Evolutionary conservation across 78 protist genomes (phyloP).

Genomic region (Dictyostelium discoideum): DNA sequence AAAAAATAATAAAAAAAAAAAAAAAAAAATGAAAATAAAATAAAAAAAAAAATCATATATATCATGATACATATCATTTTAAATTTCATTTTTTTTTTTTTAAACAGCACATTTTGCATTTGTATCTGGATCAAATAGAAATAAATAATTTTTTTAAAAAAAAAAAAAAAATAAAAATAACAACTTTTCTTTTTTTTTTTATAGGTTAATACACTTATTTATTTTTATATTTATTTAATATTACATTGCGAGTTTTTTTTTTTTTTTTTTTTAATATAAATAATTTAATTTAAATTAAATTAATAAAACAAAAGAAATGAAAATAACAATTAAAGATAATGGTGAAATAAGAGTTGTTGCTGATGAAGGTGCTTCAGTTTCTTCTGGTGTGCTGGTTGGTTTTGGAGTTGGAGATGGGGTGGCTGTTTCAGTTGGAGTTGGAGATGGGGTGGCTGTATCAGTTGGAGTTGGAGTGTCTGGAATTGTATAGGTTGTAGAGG

Average conservation of each 20-base stretch:
- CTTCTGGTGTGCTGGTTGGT: background rate
- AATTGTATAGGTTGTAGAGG: background rate
- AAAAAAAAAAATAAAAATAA: too few species aligned
- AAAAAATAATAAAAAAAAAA: too few species aligned
- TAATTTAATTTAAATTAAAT: background rate
- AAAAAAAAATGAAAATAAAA: too few species aligned
- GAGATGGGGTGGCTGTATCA: background rate
- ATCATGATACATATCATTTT: too few species aligned
- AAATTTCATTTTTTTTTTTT: too few species aligned
- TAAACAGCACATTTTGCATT: constrained; percentile 4
- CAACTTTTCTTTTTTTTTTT: too few species aligned
- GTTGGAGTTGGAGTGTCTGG: background rate
- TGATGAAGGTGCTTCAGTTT: background rate
- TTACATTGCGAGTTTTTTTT: too few species aligned
- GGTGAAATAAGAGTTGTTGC: background rate
- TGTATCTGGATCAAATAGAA: background rate
- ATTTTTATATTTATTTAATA: too few species aligned
- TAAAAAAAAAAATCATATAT: too few species aligned
- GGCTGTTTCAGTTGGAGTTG: background rate
- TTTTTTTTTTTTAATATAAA: background rate
- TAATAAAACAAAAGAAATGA: background rate
- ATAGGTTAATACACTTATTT: too few species aligned
- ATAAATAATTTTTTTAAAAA: too few species aligned
- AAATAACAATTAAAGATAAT: background rate
- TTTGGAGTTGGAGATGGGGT: background rate